Evolutionary conservation across 140 eudicot genomes (phyloP), one percentile per base, ranked within the genome.

Genomic region (Flaveria floridana): DNA sequence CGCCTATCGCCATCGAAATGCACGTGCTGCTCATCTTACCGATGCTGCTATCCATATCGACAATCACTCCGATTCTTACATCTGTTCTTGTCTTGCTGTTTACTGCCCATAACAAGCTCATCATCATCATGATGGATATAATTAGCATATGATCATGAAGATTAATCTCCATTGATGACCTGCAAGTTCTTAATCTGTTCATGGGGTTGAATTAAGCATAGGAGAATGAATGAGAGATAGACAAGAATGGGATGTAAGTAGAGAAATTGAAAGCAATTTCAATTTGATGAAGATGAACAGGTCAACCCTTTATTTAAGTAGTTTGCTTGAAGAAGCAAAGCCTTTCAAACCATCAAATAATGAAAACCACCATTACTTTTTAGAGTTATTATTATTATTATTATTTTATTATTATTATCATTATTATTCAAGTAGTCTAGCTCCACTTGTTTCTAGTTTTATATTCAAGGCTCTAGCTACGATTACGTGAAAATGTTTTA

Each of bases 1-100:
- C 89, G 46, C 6, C 50, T 20, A 82, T 28, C 0, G 89, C 89
- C 80, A 87, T 82, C 18, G 78, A 70, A 50, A 87, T 82, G 82
- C 87, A 82, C 0, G 76, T 73, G 3, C 6, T 23, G 71, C 69
- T 74, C 39, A 84, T 79, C 78, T 81, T 84, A 7, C 84, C 87
- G 0, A 74, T 6, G 13, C 39, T 7, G 7, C 70, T 25, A 37
- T 52, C 57, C 51, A 13, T 42, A 6, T 84, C 83, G 6, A 78
- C 65, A 76, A 84, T 83, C 57, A 83, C 81, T 55, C 86, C 84
- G 5, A 87, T 37, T 42, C 70, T 78, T 0, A 82, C 80, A 15
- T 82, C 59, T 6, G n/a, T 67, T 41, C 30, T 23, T 48, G 74
- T 48, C 21, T 56, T 74, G 30, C 55, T 47, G 65, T 46, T 65